phyloP scores from a whole-genome alignment of 768 basidiomycete genomes.

The Lactarius psammicola region DNA sequence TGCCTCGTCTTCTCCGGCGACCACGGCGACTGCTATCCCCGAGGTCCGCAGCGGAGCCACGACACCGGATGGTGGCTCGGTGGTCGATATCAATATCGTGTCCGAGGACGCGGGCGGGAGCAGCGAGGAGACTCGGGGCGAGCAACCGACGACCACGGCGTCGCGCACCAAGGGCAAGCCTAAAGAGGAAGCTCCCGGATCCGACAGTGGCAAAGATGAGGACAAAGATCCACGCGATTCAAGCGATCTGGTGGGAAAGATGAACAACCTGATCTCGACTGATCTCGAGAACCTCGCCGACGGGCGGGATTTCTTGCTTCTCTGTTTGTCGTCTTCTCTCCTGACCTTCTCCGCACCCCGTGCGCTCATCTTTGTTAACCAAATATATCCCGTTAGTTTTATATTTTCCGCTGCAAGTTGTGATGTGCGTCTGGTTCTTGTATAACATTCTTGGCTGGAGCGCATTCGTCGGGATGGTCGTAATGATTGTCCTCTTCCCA shows the following conservation, averaged over 20 bases:
- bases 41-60: conserved; percentile 27
- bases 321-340: conserved; percentile 11
- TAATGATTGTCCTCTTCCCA: conserved; percentile 43
- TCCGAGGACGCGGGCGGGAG: conserved; percentile 15
- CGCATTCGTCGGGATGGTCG: conserved; percentile 42
- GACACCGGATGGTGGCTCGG: conserved; percentile 31
- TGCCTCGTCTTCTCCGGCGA: conserved; percentile 28
- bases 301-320: conserved; percentile 32
- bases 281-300: conserved; percentile 44
- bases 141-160: conserved; percentile 12
- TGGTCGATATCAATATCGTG: conserved; percentile 19
- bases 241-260: conserved; percentile 63
- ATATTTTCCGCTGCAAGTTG: conserved; percentile 43
- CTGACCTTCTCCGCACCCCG: background rate
- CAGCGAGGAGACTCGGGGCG: conserved; percentile 17
- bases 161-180: conserved; percentile 28
- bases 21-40: conserved; percentile 23
- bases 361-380: background rate
- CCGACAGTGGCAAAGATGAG: conserved; percentile 3
- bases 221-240: conserved; percentile 19
- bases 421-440: conserved; percentile 42
- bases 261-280: conserved; percentile 73
- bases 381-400: conserved; percentile 30
- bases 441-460: conserved; percentile 51
- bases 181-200: conserved; percentile 4